Conservation (phyloP, 305 asterid genomes). For the Lippia alba region DNA sequence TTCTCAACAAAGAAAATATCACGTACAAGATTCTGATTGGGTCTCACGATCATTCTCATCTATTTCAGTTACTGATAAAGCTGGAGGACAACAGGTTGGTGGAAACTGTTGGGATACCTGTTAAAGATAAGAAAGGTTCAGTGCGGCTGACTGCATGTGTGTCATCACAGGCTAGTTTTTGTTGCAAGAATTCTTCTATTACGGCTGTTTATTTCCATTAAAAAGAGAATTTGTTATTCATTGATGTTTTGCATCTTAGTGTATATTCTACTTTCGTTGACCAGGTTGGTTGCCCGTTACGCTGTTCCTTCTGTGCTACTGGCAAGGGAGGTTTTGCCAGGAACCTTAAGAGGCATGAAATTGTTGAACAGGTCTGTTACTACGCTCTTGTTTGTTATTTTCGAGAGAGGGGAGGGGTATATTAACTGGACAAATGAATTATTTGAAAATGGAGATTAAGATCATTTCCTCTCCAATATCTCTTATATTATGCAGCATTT, state of each 20-base stretch:
- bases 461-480: slow-evolving; percentile 2
- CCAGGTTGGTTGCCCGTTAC: slow-evolving; percentile 94
- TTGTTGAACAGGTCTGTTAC: slow-evolving; percentile 79
- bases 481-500: no score
- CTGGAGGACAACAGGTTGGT: slow-evolving; percentile 85
- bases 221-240: slow-evolving; percentile 9
- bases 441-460: slow-evolving; percentile 11
- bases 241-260: slow-evolving; percentile 13
- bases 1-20: no score
- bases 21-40: not conserved
- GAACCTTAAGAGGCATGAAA: slow-evolving; percentile 92
- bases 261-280: slow-evolving; percentile 30
- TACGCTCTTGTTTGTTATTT: not conserved
- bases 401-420: no score
- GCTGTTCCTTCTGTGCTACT: slow-evolving; percentile 96
- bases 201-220: slow-evolving; percentile 9
- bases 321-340: slow-evolving; percentile 96
- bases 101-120: slow-evolving; percentile 98
- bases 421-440: no score
- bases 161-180: slow-evolving; percentile 83
- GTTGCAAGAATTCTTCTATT: slow-evolving; percentile 15
- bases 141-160: slow-evolving; percentile 91
- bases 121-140: slow-evolving; percentile 69
- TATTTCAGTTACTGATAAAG: slow-evolving; percentile 73
- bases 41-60: slow-evolving; percentile 28